Evolutionary conservation across 306 rosid species (phyloP), one percentile per base, ranked within the genome.

Genomic region (Cicer arietinum): DNA sequence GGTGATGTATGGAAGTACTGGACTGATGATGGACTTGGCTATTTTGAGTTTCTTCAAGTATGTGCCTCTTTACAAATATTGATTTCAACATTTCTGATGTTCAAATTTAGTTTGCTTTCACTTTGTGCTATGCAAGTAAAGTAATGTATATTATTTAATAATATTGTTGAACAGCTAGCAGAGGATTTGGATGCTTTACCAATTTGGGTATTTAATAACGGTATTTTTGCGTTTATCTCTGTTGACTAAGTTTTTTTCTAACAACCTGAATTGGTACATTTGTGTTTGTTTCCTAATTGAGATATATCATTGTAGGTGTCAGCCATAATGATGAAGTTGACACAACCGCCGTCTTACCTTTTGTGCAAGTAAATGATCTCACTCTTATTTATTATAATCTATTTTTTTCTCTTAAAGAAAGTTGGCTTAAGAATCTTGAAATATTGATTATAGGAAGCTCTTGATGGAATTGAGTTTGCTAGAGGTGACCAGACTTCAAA

Each of bases 1-100:
- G 97, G 97, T 41, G 99, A 94, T 84, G 97, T 94, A 76, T 94
- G 99, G 99, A 87, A 71, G 87, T 94, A 94, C 78, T 94, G 99
- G 99, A 94, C 97, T 43, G 99, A 94, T 68, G 99, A 94, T 79
- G 99, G 97, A 20, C 87, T 94, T 69, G 99, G 99, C 82, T 86
- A 94, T 82, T 90, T 77, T 65, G 99, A 94, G 87, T 92, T 94
- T 86, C 96, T 94, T 59, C 97, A 89, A 88, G 99, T 90, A 78
- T 16, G 88, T 45, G 46, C 62, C 22, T 51, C 63, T 69, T 81
- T 78, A 17, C 54, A 47, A 42, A 69, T 58, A 53, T 11, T 62
- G 42, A 14, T 73, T 63, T 57, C 10, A 35, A 61, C 60, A 63
- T 63, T 65, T 56, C 6, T 56, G 54, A 76, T 16, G 65, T 62